These are phyloP conservation scores for Pythium insidiosum DNA, from an alignment of 352 stramenopile species.

Conservation along the genomic window DNA sequence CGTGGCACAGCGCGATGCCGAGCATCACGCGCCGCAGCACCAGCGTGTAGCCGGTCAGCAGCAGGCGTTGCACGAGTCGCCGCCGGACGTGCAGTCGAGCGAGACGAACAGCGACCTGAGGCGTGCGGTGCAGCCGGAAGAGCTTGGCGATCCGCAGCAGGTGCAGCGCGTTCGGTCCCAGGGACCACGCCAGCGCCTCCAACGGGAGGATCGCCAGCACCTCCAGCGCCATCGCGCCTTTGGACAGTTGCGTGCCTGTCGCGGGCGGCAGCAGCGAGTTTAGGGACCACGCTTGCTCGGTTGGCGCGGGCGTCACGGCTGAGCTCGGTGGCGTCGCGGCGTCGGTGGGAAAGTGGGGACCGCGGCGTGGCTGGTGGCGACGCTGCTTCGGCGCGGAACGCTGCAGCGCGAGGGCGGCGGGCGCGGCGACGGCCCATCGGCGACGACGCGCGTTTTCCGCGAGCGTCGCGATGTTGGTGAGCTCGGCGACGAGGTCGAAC, in stretches of 20 bases:
- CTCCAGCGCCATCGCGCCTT: conserved; percentile 31
- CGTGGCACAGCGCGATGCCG: conserved; percentile 42
- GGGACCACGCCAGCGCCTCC: conserved; percentile 29
- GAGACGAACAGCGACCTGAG: conserved; percentile 32
- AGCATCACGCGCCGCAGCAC: conserved; percentile 35
- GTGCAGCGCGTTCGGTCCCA: conserved; percentile 49
- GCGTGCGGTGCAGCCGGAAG: conserved; percentile 43
- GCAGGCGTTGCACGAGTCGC: conserved; percentile 34
- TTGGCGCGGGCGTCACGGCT: conserved; percentile 21
- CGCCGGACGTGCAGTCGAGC: conserved; percentile 34
- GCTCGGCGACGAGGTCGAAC: conserved; percentile 43
- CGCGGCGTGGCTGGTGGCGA: conserved; percentile 1
- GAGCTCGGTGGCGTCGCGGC: background rate
- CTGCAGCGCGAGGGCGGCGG: conserved; percentile 16
- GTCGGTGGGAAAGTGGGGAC: background rate
- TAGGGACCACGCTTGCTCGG: conserved; percentile 62
- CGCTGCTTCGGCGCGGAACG: conserved; percentile 15
- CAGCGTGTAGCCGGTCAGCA: conserved; percentile 48
- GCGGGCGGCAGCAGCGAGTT: conserved; percentile 41
- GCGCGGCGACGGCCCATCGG: conserved; percentile 30
- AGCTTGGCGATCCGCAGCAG: conserved; percentile 43
- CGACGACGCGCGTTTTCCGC: conserved; percentile 39
- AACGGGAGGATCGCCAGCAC: conserved; percentile 36
- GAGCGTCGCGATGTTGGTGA: conserved; percentile 29
- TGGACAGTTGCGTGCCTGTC: conserved; percentile 23